Evolutionary conservation across 306 rosid genomes (phyloP).

Genomic region (Arachis hypogaea): DNA sequence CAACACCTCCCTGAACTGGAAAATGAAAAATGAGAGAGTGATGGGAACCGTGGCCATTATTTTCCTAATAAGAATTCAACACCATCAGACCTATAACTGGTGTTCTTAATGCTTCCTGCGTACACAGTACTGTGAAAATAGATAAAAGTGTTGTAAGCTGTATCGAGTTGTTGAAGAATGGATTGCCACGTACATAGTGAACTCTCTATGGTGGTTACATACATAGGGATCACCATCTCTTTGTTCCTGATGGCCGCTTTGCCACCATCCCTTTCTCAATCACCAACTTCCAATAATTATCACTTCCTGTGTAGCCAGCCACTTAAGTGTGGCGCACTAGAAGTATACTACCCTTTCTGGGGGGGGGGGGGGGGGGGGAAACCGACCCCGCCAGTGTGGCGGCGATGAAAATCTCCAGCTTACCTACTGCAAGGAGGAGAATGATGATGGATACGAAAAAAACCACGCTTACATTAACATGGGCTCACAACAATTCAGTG

Average conservation of each 20-base stretch:
- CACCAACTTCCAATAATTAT: background rate
- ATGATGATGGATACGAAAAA: too few relatives aligned
- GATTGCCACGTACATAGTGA: too few relatives aligned
- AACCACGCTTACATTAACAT: background rate
- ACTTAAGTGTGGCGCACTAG: background rate
- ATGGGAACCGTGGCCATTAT: too few relatives aligned
- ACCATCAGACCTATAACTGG: too few relatives aligned
- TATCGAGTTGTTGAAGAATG: too few relatives aligned
- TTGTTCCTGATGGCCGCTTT: background rate
- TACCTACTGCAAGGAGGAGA: background rate
- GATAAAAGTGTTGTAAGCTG: too few relatives aligned
- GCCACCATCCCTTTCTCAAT: background rate
- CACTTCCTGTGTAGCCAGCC: background rate
- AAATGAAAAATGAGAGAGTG: too few relatives aligned
- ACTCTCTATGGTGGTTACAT: background rate
- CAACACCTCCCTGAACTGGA: too few relatives aligned
- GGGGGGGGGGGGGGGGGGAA: background rate
- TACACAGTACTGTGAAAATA: too few relatives aligned
- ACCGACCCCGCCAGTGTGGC: background rate
- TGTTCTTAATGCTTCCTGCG: too few relatives aligned
- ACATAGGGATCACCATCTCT: background rate
- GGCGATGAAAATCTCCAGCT: background rate
- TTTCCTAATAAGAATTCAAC: too few relatives aligned
- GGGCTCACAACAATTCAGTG: background rate
- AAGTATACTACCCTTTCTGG: conserved; percentile 10